These are phyloP conservation scores for Stagonosporopsis chrysanthemi DNA, from an alignment of 2,329 filamentous ascomycete species.

Conservation along the genomic window DNA sequence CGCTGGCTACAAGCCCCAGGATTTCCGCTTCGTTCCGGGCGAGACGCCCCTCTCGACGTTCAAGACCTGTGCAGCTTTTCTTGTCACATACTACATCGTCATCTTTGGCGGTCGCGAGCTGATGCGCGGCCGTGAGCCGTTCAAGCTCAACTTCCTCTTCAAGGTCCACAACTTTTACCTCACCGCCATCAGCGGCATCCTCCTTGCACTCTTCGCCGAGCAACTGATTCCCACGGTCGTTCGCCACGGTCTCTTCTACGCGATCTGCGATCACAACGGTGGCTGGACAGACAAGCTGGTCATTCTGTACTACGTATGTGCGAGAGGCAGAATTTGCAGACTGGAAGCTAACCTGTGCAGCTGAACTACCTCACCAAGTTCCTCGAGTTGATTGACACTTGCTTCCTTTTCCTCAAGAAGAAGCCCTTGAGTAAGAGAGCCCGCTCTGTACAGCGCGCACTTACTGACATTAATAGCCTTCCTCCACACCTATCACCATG, in stretches of 20 bases:
- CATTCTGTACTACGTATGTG: conserved; percentile 92
- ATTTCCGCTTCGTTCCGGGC: conserved; percentile 84
- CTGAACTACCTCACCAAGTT: conserved; percentile 99
- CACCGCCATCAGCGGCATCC: conserved; percentile 80
- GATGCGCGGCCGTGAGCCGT: conserved; percentile 85
- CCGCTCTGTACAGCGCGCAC: neutral
- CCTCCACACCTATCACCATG: conserved; percentile 99
- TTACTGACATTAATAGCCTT: conserved; percentile 65
- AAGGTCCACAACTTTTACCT: conserved; percentile 97
- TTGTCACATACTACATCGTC: conserved; percentile 88
- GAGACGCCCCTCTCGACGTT: conserved; percentile 90
- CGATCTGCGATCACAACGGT: conserved; percentile 81
- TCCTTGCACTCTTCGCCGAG: conserved; percentile 88
- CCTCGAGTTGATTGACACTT: conserved; percentile 91
- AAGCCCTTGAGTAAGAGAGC: conserved; percentile 80
- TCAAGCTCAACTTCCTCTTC: conserved; percentile 89
- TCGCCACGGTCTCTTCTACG: conserved; percentile 82
- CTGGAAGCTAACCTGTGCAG: conserved; percentile 60
- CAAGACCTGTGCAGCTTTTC: conserved; percentile 79
- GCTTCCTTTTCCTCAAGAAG: conserved; percentile 99
- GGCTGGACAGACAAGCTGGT: conserved; percentile 95
- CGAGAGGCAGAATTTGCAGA: neutral
- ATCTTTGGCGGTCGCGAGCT: conserved; percentile 92
- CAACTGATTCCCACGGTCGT: conserved; percentile 85
- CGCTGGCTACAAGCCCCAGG: conserved; percentile 80